Evolutionary conservation across 1,139 yeast genomes (phyloP).

Genomic region (Suhomyces kunorum): DNA sequence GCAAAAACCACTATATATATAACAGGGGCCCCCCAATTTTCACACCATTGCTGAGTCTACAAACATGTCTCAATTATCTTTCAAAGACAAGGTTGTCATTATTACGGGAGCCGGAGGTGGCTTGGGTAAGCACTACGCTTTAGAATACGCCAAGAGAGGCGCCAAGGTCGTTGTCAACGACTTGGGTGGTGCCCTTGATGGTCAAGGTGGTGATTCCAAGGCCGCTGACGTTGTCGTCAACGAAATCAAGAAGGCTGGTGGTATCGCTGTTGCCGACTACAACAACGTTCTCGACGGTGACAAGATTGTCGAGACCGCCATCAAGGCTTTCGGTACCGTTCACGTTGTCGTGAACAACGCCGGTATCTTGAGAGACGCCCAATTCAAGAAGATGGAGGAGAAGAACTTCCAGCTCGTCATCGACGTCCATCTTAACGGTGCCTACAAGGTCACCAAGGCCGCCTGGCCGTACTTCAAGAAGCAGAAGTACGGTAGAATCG

Average conservation of each 20-base stretch:
- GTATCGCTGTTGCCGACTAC: constrained; percentile 90
- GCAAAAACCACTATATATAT: constrained; percentile 12
- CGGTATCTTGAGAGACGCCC: constrained; percentile 81
- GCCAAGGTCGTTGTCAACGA: constrained; percentile 94
- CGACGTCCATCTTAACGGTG: constrained; percentile 88
- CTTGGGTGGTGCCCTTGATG: constrained; percentile 80
- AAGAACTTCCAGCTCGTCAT: constrained; percentile 77
- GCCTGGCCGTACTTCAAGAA: constrained; percentile 91
- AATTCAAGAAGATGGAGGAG: constrained; percentile 79
- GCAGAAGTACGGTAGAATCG: constrained; percentile 83
- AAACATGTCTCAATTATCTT: constrained; percentile 44
- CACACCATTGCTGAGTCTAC: constrained; percentile 2
- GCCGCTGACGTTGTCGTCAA: constrained; percentile 91
- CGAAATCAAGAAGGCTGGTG: constrained; percentile 76
- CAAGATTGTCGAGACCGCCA: constrained; percentile 82
- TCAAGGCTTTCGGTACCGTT: constrained; percentile 83
- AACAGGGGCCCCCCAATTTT: constrained; percentile 1
- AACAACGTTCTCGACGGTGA: constrained; percentile 90
- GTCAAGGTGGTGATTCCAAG: constrained; percentile 61
- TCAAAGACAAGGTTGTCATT: constrained; percentile 81
- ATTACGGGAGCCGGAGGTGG: constrained; percentile 99
- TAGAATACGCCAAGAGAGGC: constrained; percentile 85
- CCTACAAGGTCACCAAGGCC: constrained; percentile 80
- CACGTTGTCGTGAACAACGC: constrained; percentile 93
- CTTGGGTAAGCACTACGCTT: constrained; percentile 83